A percentile compares a stretch with the other conserved stretches of the same genome.
These are phyloP conservation scores for Teratosphaeria zuluensis DNA, from an alignment of 2,329 filamentous ascomycete genomes.

Conservation along the genomic window DNA sequence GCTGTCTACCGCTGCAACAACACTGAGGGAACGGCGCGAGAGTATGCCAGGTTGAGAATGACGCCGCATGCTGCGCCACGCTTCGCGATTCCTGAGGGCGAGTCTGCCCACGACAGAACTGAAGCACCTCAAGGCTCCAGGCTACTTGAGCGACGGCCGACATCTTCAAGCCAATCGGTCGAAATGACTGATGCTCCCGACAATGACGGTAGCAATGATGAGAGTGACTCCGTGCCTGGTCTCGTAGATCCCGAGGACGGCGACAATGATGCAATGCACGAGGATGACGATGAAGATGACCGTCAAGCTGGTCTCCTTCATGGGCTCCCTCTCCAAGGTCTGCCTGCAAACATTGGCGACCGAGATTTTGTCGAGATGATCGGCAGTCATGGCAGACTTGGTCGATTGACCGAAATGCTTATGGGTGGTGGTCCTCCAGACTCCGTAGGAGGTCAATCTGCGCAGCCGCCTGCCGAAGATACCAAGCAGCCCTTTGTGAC, in stretches of 20 bases:
- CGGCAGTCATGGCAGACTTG: constrained; percentile 2
- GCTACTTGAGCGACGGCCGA: background rate
- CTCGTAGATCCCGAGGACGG: constrained; percentile 2
- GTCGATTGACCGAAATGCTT: constrained; percentile 3
- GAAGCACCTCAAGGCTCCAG: background rate
- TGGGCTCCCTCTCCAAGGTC: constrained; percentile 9
- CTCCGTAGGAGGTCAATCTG: background rate
- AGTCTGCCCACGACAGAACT: constrained; percentile 1
- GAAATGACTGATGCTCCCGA: constrained; percentile 10
- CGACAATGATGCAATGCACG: constrained; percentile 12
- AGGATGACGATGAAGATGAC: constrained; percentile 10
- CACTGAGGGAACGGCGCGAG: constrained; percentile 47
- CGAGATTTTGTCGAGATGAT: constrained; percentile 17
- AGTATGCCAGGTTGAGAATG: constrained; percentile 57
- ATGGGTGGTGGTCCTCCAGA: constrained; percentile 1
- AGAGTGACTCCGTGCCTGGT: background rate
- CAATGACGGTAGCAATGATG: constrained; percentile 1
- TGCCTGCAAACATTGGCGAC: constrained; percentile 14
- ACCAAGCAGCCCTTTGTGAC: constrained; percentile 41
- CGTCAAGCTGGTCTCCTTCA: background rate
- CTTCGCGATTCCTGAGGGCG: constrained; percentile 21
- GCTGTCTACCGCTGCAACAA: constrained; percentile 77
- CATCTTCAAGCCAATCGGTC: constrained; percentile 5
- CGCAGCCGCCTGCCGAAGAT: constrained; percentile 11
- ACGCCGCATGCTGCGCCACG: constrained; percentile 15